Conservation (phyloP, 345 rosid species). For the Pistacia integerrima region DNA sequence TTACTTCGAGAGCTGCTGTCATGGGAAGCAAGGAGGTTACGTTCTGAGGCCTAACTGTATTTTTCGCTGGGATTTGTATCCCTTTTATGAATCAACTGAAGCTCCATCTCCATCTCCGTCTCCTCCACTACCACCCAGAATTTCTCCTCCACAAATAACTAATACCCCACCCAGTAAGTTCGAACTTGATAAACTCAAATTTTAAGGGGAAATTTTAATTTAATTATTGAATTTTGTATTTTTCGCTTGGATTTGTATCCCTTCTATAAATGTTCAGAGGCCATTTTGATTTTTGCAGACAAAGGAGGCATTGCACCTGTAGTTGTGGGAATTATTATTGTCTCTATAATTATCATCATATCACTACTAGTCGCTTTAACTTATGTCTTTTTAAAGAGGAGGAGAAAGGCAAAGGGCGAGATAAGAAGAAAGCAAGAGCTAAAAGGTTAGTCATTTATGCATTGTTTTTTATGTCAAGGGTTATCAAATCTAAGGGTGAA, state of each 20-base stretch:
- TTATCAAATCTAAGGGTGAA: background rate
- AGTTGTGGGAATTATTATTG: conserved; percentile 25
- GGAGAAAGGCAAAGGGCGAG: background rate
- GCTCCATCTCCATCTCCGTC: background rate
- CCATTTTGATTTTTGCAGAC: conserved; percentile 7
- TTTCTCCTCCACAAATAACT: conserved; percentile 3
- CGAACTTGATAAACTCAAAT: background rate
- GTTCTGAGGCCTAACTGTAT: conserved; percentile 45
- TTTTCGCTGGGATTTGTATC: conserved; percentile 50
- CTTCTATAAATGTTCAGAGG: background rate
- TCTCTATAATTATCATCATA: conserved; percentile 21
- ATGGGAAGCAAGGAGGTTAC: conserved; percentile 43
- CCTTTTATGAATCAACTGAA: conserved; percentile 31
- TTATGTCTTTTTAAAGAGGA: background rate
- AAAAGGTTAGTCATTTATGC: background rate
- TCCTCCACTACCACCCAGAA: conserved; percentile 22
- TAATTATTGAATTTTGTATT: no score
- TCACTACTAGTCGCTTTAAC: conserved; percentile 1
- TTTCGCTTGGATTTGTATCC: background rate
- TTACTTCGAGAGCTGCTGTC: conserved; percentile 21
- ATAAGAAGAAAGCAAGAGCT: background rate
- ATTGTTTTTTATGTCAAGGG: no score
- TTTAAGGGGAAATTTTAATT: no score
- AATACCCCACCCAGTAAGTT: background rate
- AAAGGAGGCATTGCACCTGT: conserved; percentile 1